Evolutionary conservation across 2,329 filamentous ascomycete species (phyloP), one percentile per base, ranked within the genome.

Genomic region (Septoria linicola): DNA sequence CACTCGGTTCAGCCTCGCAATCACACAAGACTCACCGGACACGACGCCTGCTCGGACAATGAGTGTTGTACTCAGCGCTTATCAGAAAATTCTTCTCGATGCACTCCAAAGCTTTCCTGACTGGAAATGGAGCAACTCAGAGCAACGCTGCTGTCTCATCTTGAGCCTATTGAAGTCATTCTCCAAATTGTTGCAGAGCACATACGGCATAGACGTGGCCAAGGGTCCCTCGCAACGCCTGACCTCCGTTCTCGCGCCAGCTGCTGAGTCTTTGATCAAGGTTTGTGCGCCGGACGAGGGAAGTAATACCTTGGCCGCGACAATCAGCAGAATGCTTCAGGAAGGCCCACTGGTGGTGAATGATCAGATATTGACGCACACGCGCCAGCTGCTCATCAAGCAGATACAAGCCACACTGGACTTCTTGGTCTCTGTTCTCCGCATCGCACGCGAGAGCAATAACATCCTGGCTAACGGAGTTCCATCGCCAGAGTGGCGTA

Each of bases 101-200:
- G 81, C 95, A 5, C 86, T 95, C 60, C 90, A 95, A 71, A 93
- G 87, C 68, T 88, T 87, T 31, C 81, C 83, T 23, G 89, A 84
- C 4, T 99, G 92, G 93, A 85, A 85, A 59, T 96, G 95, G 66
- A 77, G 80, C 5, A 78, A 80, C 1, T 77, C 82, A 8, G 75
- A 83, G 20, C 85, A 91, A 59, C 83, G 85, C 36, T 80, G 83
- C 43, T 76, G 83, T 49, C 79, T 96, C 41, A 81, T 88, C 52
- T 77, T 79, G 14, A 77, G 78, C 35, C 81, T 96, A 20, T 79
- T 88, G 20, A 78, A 78, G 4, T 80, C 85, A 11, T 84, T 96
- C 64, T 79, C 86, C 57, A 84, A 81, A 39, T 77, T 95, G 23
- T 72, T 96, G 17, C 74, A 79, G 27, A 86, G 85, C 63, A 83